Percentiles rank a stretch among this genome's conserved stretches.
phyloP scores from a whole-genome alignment of 495 filamentous ascomycete genomes.

The Neurospora sp. region DNA sequence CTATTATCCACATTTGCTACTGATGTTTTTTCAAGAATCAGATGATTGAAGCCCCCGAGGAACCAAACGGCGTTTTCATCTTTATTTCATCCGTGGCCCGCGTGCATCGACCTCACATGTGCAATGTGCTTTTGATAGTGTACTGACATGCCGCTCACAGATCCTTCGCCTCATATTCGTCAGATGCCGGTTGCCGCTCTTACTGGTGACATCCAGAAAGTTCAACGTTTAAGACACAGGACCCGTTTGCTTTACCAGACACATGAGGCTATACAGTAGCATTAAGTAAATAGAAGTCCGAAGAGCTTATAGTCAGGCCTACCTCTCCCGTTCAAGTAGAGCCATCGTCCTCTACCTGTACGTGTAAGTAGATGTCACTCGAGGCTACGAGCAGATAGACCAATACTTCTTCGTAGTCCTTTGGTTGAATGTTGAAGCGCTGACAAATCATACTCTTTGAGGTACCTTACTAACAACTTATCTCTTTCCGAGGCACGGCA shows the following conservation, averaged over 20 bases:
- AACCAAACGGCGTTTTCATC: background rate
- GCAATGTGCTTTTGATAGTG: background rate
- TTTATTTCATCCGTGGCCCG: background rate
- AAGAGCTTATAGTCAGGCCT: background rate
- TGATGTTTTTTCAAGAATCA: background rate
- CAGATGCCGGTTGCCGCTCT: background rate
- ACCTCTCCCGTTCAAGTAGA: background rate
- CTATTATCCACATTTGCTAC: background rate
- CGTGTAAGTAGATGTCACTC: background rate
- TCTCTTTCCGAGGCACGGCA: background rate
- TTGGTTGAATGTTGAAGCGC: background rate
- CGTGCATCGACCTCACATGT: background rate
- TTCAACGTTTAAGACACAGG: background rate
- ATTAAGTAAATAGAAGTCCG: background rate
- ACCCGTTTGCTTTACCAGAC: background rate
- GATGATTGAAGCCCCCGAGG: background rate
- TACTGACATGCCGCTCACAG: background rate
- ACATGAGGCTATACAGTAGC: background rate
- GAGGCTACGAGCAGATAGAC: background rate
- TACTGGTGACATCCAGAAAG: background rate
- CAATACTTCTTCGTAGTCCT: background rate
- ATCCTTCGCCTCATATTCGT: background rate
- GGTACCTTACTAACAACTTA: background rate
- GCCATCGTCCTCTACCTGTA: background rate
- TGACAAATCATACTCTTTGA: background rate